A percentile compares a stretch with the other conserved stretches of the same genome.
phyloP scores from a whole-genome alignment of 1,139 yeast species.

The Eremothecium cymbalariae region DNA sequence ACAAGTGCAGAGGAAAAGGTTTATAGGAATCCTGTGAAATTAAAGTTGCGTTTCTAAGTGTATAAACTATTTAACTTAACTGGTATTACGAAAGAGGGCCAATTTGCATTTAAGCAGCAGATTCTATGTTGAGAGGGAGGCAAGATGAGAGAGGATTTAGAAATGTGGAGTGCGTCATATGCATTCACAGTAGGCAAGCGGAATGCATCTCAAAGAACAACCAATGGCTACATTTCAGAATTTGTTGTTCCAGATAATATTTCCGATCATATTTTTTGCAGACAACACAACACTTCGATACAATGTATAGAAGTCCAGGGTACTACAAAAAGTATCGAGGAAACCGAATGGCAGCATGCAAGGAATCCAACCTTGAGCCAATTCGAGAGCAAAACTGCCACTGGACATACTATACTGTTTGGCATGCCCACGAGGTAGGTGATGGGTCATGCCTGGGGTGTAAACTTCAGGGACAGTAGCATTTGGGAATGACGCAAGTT shows the following conservation, averaged over 20 bases:
- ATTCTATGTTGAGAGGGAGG: no score
- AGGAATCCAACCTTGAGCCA: conserved; percentile 99
- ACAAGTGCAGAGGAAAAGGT: no score
- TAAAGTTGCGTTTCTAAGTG: no score
- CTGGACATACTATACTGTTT: conserved; percentile 83
- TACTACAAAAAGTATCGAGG: conserved; percentile 68
- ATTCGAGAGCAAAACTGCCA: conserved; percentile 79
- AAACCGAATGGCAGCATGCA: conserved; percentile 96
- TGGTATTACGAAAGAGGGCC: no score
- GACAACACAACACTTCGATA: conserved; percentile 63
- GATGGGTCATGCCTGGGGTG: conserved; percentile 77
- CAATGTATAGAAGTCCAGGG: conserved; percentile 68
- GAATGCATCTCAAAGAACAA: no score
- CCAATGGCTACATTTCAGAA: conserved; percentile 34
- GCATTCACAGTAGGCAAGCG: no score
- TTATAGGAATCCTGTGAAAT: no score
- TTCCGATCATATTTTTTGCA: conserved; percentile 65
- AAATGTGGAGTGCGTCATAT: no score
- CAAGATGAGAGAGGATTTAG: no score
- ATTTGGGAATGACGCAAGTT: conserved; percentile 60
- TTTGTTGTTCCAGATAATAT: conserved; percentile 46
- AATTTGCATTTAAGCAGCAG: no score
- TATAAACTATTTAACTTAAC: no score
- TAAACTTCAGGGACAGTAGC: conserved; percentile 58
- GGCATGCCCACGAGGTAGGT: conserved; percentile 58